A percentile compares a stretch with the other conserved stretches of the same genome.
Conservation (phyloP, 148 eudicot species). For the Arctostaphylos glauca region DNA sequence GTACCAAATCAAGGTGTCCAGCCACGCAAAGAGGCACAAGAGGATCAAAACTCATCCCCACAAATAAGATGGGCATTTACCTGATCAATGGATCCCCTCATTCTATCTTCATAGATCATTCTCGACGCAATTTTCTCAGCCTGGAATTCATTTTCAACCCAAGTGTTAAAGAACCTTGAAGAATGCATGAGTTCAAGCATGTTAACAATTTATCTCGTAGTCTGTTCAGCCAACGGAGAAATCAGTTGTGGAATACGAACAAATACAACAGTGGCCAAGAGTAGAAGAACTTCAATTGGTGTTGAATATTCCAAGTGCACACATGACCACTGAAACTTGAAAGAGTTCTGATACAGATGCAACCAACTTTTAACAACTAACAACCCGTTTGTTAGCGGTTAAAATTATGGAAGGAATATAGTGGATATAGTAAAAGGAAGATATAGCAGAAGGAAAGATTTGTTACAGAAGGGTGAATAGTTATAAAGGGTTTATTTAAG, state of each 20-base stretch:
- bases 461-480: no score
- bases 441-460: no score
- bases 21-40: background rate
- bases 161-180: background rate
- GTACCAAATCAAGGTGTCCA: background rate
- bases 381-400: no score
- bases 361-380: background rate
- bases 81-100: constrained; percentile 99
- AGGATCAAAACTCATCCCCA: background rate
- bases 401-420: no score
- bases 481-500: no score
- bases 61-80: constrained; percentile 29
- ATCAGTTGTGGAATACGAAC: background rate
- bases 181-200: background rate
- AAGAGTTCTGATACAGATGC: background rate
- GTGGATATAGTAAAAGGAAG: no score
- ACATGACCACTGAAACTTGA: background rate
- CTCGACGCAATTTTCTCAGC: constrained; percentile 99
- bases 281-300: background rate
- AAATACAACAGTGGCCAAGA: background rate
- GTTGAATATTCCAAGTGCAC: background rate
- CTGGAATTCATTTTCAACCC: constrained; percentile 40
- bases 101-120: constrained; percentile 96
- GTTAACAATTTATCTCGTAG: background rate
- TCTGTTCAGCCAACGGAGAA: background rate